Base-by-base conservation (phyloP, 2,329 filamentous ascomycete species). In the Fusarium stilboides region DNA sequence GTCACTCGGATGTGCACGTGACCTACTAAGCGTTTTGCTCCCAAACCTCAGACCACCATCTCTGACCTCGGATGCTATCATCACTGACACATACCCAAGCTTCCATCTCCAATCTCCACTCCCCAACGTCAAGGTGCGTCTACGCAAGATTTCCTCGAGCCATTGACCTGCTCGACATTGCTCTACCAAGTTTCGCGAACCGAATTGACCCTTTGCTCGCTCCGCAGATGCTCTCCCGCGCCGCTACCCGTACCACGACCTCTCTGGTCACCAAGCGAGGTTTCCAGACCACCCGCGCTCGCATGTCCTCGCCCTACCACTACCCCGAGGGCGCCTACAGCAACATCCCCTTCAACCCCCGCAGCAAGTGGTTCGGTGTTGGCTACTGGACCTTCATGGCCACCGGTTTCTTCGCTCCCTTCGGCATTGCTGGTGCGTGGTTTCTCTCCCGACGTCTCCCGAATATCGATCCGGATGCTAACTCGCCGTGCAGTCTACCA, bases 261-360 rank as follows among this genome's bases (percentile, higher is more conserved):
- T 84, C 87, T 72, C 82, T 90, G 80, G 86, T 94, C 85, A 88
- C 91, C 88, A 94, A 94, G 86, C 94, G 96, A 83, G 94, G 92
- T 85, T 98, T 99, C 91, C 92, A 94, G 83, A 90, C 93, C 78
- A 97, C 95, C 81, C 93, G 93, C 79, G 84, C 92, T 80, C 94
- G 93, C 82, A 85, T 97, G 80, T 89, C 87, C 77, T 97, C 93
- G 80, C 94, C 94, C 71, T 98, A 97, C 91, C 96, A 99, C 88
- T 99, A 99, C 87, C 92, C 95, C 76, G 95, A 98, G 87, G 96
- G 95, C 72, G 93, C 95, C 78, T 92, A 94, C 84, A 91, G 88
- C 87, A 98, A 98, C 89, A 84, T 99, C 73, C 96, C 96, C 74
- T 99, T 99, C 90, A 97, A 99, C 88, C 92, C 96, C 74, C 87